A percentile compares a stretch with the other conserved stretches of the same genome.
phyloP scores from a whole-genome alignment of 2,329 filamentous ascomycete species.

The Pseudocercospora musae region DNA sequence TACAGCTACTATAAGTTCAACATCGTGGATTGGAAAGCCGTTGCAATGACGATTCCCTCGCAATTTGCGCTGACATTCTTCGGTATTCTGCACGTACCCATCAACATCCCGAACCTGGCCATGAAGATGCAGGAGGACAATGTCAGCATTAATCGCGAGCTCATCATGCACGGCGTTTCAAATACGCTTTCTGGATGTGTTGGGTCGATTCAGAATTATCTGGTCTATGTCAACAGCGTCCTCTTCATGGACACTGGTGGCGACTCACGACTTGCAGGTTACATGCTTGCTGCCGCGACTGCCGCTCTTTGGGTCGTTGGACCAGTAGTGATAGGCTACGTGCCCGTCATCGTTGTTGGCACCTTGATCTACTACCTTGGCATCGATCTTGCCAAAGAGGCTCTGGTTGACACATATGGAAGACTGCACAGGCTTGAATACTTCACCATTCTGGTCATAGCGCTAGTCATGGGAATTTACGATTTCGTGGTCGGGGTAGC shows the following conservation, averaged over 20 bases:
- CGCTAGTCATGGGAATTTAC: conserved; percentile 92
- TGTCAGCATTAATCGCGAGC: conserved; percentile 82
- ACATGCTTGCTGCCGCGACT: conserved; percentile 78
- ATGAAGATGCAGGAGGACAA: conserved; percentile 91
- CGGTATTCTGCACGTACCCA: conserved; percentile 92
- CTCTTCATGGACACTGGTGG: conserved; percentile 93
- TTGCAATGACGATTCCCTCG: conserved; percentile 80
- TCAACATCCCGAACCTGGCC: conserved; percentile 92
- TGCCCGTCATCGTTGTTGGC: conserved; percentile 95
- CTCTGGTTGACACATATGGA: conserved; percentile 81
- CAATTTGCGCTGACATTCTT: conserved; percentile 99
- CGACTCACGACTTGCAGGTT: conserved; percentile 77
- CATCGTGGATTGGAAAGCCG: conserved; percentile 73
- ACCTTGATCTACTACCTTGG: conserved; percentile 92
- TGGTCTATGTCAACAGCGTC: conserved; percentile 97
- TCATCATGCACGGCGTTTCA: conserved; percentile 88
- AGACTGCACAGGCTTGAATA: conserved; percentile 87
- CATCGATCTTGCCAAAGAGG: conserved; percentile 86
- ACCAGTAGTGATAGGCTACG: conserved; percentile 84
- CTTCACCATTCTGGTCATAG: conserved; percentile 81
- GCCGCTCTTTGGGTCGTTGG: conserved; percentile 80
- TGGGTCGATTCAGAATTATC: conserved; percentile 91
- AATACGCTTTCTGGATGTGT: conserved; percentile 83
- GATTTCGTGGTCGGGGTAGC: conserved; percentile 96
- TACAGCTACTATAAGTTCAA: conserved; percentile 76